A percentile compares a stretch with the other conserved stretches of the same genome.
These are phyloP conservation scores for Lactarius evosmus DNA, from an alignment of 768 basidiomycete species.

Conservation along the genomic window DNA sequence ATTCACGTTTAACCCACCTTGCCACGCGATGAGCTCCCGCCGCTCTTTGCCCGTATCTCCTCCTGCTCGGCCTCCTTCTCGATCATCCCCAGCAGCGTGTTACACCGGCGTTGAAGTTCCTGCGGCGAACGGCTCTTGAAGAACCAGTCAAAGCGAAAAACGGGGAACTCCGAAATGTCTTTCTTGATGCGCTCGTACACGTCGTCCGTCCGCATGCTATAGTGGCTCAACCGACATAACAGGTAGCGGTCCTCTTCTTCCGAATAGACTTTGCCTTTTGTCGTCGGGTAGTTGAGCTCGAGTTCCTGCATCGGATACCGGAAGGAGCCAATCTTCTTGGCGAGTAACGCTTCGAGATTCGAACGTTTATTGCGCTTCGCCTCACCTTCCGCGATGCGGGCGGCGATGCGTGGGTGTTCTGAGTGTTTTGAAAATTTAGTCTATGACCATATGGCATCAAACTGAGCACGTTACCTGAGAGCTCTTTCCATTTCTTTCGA, in stretches of 20 bases:
- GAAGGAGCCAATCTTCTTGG: slow-evolving; percentile 78
- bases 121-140: slow-evolving; percentile 90
- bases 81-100: slow-evolving; percentile 84
- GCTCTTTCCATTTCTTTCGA: slow-evolving; percentile 83
- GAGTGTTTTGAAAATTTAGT: neutral
- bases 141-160: slow-evolving; percentile 98
- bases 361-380: slow-evolving; percentile 85
- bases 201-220: slow-evolving; percentile 85
- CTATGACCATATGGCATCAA: neutral
- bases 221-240: slow-evolving; percentile 83
- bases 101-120: slow-evolving; percentile 84
- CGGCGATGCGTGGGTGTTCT: slow-evolving; percentile 79
- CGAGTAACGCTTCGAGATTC: slow-evolving; percentile 72
- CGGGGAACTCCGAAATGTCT: slow-evolving; percentile 94
- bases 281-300: slow-evolving; percentile 90
- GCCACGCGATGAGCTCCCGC: slow-evolving; percentile 44
- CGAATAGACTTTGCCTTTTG: slow-evolving; percentile 93
- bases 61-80: slow-evolving; percentile 83
- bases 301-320: slow-evolving; percentile 96
- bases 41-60: slow-evolving; percentile 62
- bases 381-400: slow-evolving; percentile 86
- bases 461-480: slow-evolving; percentile 51
- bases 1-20: slow-evolving; percentile 47
- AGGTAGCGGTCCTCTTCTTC: slow-evolving; percentile 98
- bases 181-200: slow-evolving; percentile 94